Evolutionary conservation across 2,329 filamentous ascomycete species (phyloP).

Genomic region (Cytospora leucostoma): DNA sequence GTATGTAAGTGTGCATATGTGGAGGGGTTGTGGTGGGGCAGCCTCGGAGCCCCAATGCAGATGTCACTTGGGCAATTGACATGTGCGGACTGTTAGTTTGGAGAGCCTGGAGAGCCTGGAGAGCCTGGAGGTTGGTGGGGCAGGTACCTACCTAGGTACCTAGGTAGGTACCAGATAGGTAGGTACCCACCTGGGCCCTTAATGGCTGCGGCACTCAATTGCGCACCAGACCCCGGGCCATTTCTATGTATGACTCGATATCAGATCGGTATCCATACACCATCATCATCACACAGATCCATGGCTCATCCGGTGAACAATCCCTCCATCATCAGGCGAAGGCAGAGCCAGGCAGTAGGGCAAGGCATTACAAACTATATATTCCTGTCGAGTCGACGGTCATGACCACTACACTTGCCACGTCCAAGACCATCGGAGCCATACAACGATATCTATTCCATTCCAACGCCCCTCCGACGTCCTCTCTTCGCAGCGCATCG

Average conservation of each 20-base stretch:
- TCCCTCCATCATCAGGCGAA: neutral
- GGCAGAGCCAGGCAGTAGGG: neutral
- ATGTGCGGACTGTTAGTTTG: too few species aligned
- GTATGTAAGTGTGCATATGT: too few species aligned
- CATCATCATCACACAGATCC: neutral
- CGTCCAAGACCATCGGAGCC: neutral
- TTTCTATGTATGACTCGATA: slow-evolving; percentile 17
- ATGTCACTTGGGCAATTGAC: too few species aligned
- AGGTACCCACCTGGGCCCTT: too few species aligned
- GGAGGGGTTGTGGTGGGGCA: slow-evolving; percentile 2
- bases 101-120: too few species aligned
- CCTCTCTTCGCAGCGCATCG: slow-evolving; percentile 1
- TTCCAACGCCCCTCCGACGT: neutral
- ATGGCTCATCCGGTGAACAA: slow-evolving; percentile 21
- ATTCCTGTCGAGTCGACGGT: neutral
- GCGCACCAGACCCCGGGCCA: neutral
- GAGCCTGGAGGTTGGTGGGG: neutral
- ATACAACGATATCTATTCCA: neutral
- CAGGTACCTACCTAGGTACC: slow-evolving; percentile 37
- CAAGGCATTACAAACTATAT: neutral
- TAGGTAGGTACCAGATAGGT: neutral
- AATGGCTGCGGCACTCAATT: slow-evolving; percentile 9
- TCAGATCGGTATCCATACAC: neutral
- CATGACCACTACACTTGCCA: neutral
- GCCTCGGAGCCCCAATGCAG: neutral